Evolutionary conservation across 352 stramenopile species (phyloP).

Genomic region (Phytophthora foliorum): DNA sequence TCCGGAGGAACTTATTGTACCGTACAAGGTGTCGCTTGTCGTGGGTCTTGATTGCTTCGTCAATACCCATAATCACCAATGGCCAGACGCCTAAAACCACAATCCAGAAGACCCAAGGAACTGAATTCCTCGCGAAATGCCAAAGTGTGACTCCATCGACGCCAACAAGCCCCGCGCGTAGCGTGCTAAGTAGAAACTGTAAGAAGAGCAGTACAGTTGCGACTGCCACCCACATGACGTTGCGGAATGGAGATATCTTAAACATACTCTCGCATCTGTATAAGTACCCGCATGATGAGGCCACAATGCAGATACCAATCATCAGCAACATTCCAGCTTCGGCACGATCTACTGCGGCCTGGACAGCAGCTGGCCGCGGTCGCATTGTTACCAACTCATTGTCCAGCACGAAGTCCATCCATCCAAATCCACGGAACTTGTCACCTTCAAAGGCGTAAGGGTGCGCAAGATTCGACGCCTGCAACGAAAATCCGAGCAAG

Average conservation of each 20-base stretch:
- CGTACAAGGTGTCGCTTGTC: slow-evolving; percentile 78
- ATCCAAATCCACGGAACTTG: slow-evolving; percentile 50
- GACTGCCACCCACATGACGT: slow-evolving; percentile 69
- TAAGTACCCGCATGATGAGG: slow-evolving; percentile 79
- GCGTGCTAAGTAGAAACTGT: slow-evolving; percentile 57
- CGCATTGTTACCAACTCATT: slow-evolving; percentile 54
- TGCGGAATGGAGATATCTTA: slow-evolving; percentile 70
- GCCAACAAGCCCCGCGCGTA: slow-evolving; percentile 57
- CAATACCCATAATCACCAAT: slow-evolving; percentile 60
- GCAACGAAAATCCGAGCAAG: slow-evolving; percentile 74
- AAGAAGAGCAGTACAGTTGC: slow-evolving; percentile 50
- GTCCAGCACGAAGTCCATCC: slow-evolving; percentile 75
- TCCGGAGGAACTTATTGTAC: slow-evolving; percentile 89
- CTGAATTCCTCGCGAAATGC: slow-evolving; percentile 53
- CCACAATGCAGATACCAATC: slow-evolving; percentile 72
- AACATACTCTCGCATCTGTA: slow-evolving; percentile 85
- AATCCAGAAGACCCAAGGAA: slow-evolving; percentile 76
- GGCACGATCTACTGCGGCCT: slow-evolving; percentile 73
- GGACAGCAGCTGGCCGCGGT: slow-evolving; percentile 56
- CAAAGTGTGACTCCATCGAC: slow-evolving; percentile 61
- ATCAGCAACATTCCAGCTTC: slow-evolving; percentile 81
- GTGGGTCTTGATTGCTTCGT: slow-evolving; percentile 80
- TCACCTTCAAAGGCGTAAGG: slow-evolving; percentile 13
- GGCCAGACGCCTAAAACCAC: slow-evolving; percentile 65
- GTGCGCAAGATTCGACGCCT: slow-evolving; percentile 36